Conservation (phyloP, 805 yeast species). For the Debaryomyces tyrocola region DNA sequence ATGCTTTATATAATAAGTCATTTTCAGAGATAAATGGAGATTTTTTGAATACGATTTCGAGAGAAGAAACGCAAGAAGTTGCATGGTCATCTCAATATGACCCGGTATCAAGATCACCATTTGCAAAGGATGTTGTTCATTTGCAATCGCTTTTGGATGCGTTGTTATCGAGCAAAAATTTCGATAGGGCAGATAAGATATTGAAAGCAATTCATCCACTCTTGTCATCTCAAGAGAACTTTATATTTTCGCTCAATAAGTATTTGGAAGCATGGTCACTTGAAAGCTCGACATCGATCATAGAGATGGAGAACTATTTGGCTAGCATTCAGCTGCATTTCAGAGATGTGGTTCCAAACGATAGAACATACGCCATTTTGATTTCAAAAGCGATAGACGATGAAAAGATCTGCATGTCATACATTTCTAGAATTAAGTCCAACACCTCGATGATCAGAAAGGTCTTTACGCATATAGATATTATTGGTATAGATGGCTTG, state of each 20-base stretch:
- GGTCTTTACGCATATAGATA: conserved; percentile 49
- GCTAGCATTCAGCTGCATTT: conserved; percentile 23
- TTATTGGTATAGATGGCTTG: conserved; percentile 51
- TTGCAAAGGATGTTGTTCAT: conserved; percentile 59
- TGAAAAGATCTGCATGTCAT: conserved; percentile 6
- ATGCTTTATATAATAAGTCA: conserved; percentile 9
- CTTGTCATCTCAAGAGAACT: conserved; percentile 39
- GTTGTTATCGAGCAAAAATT: conserved; percentile 63
- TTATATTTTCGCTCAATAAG: conserved; percentile 68
- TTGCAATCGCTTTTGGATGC: conserved; percentile 81
- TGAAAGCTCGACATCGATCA: conserved; percentile 37
- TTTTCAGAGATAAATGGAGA: conserved; percentile 9
- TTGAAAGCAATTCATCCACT: conserved; percentile 60
- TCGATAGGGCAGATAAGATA: conserved; percentile 68
- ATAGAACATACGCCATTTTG: conserved; percentile 60
- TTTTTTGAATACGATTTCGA: conserved; percentile 3
- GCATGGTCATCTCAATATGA: conserved; percentile 45
- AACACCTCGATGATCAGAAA: conserved; percentile 15
- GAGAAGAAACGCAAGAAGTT: conserved; percentile 10
- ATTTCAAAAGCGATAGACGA: conserved; percentile 38
- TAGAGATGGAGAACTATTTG: conserved; percentile 46
- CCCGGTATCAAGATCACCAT: conserved; percentile 40
- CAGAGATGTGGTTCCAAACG: conserved; percentile 39
- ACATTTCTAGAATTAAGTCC: conserved; percentile 13
- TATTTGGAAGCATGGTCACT: conserved; percentile 49